Evolutionary conservation across 306 rosid genomes (phyloP).

Genomic region (Vachellia pachyceras): DNA sequence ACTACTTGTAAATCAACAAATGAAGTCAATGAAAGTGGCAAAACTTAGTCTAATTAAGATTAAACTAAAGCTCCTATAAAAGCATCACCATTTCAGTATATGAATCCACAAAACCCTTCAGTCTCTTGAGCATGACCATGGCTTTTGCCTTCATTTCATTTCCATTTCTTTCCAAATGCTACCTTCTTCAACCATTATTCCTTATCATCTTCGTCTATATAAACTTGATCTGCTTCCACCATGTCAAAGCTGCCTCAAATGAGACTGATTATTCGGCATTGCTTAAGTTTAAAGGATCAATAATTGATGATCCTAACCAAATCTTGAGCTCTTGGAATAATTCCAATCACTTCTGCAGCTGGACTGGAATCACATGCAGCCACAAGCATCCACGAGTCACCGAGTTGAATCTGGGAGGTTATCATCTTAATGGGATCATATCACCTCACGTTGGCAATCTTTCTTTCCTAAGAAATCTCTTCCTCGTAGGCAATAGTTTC

Average conservation of each 20-base stretch:
- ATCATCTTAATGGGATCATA: not conserved
- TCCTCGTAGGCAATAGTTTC: not conserved
- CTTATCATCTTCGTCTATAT: not conserved
- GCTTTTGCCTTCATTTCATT: not conserved
- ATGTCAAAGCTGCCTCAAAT: not conserved
- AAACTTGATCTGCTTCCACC: not conserved
- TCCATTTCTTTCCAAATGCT: not conserved
- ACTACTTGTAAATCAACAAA: too few species aligned
- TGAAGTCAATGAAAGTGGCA: too few species aligned
- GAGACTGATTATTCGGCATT: not conserved
- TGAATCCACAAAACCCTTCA: too few species aligned
- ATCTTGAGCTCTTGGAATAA: not conserved
- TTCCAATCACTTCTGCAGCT: not conserved
- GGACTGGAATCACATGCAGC: slow-evolving; percentile 9
- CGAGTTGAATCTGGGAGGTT: not conserved
- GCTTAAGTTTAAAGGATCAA: not conserved
- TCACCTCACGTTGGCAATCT: not conserved
- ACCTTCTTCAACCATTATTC: not conserved
- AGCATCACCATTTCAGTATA: too few species aligned
- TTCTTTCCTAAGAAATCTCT: not conserved
- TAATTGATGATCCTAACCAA: not conserved
- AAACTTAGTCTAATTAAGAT: too few species aligned
- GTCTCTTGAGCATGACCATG: too few species aligned
- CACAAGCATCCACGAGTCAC: not conserved
- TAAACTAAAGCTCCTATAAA: too few species aligned